Evolutionary conservation across 2,329 filamentous ascomycete genomes (phyloP).

Genomic region (Penicillium sp.): DNA sequence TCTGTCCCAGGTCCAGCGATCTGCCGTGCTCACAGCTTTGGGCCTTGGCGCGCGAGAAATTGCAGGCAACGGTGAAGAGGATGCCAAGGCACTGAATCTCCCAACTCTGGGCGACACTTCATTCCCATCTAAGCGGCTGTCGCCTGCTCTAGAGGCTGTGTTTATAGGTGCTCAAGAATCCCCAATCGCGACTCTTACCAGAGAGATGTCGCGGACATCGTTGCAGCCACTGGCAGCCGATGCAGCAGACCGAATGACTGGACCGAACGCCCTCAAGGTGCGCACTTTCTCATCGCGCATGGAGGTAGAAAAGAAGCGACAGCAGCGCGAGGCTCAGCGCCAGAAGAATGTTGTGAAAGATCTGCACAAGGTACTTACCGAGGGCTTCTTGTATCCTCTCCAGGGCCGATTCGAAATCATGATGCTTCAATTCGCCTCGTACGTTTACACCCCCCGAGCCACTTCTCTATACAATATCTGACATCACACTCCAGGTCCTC

Average conservation of each 20-base stretch:
- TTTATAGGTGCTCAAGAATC: constrained; percentile 57
- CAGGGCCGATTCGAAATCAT: constrained; percentile 75
- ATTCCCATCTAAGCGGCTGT: constrained; percentile 82
- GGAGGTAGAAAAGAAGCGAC: constrained; percentile 59
- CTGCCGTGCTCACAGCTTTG: constrained; percentile 76
- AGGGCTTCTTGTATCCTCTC: constrained; percentile 83
- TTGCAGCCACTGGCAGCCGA: constrained; percentile 79
- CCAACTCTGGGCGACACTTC: constrained; percentile 40
- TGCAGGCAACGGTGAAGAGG: constrained; percentile 68
- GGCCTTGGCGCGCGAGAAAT: constrained; percentile 82
- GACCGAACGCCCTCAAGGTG: constrained; percentile 83
- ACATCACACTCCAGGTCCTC: constrained; percentile 32
- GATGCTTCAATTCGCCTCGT: constrained; percentile 56
- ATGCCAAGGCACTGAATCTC: constrained; percentile 43
- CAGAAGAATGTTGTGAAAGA: constrained; percentile 70
- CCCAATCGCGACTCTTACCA: constrained; percentile 68
- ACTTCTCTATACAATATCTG: background rate
- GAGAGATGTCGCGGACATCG: constrained; percentile 68
- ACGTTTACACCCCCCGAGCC: constrained; percentile 17
- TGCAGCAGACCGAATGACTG: constrained; percentile 76
- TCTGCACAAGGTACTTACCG: constrained; percentile 72
- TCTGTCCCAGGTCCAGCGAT: constrained; percentile 82
- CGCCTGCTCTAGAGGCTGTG: constrained; percentile 69
- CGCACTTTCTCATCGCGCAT: constrained; percentile 83
- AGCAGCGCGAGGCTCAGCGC: constrained; percentile 45